These are phyloP conservation scores for Rhizopogon sp. DNA, from an alignment of 768 basidiomycete species.

Conservation along the genomic window DNA sequence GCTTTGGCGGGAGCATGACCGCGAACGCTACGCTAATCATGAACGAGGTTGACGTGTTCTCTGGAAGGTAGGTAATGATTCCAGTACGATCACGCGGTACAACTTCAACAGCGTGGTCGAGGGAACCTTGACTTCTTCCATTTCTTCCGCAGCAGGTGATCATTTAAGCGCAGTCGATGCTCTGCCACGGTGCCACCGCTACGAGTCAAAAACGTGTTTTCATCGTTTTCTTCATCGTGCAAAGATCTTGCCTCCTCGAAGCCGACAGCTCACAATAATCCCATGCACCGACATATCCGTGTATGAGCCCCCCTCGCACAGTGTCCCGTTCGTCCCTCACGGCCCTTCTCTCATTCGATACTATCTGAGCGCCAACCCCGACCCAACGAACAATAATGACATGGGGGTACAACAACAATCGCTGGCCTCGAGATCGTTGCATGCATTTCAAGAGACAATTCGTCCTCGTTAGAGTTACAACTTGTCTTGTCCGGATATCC, in stretches of 20 bases:
- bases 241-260: no score
- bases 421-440: no score
- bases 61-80: constrained; percentile 62
- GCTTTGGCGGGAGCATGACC: constrained; percentile 2
- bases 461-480: constrained; percentile 99
- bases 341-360: no score
- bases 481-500: constrained; percentile 97
- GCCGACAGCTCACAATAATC: no score
- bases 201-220: constrained; percentile 28
- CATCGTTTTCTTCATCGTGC: constrained; percentile 48
- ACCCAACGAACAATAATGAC: no score
- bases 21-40: constrained; percentile 14
- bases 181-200: constrained; percentile 9
- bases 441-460: constrained; percentile 79
- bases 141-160: not conserved
- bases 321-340: no score
- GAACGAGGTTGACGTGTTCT: constrained; percentile 34
- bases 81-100: constrained; percentile 37
- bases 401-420: no score
- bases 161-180: constrained; percentile 18
- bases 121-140: constrained; percentile 17
- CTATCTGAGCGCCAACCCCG: no score
- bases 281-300: no score
- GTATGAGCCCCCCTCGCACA: no score
- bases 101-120: constrained; percentile 31